Base-by-base conservation (phyloP, 179 eudicot genomes). In the Beta corolliflora region DNA sequence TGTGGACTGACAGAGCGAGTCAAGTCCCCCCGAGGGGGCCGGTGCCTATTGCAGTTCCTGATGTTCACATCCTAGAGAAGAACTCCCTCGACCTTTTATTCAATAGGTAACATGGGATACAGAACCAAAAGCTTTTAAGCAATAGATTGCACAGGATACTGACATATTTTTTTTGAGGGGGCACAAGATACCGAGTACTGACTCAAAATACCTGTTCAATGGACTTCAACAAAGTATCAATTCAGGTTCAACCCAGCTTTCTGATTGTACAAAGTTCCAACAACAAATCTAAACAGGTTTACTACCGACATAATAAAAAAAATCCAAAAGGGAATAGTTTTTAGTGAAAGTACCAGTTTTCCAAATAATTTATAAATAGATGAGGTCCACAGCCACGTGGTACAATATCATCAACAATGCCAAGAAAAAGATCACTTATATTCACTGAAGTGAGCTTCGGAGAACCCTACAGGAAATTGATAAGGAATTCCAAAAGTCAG, bases 351-450 rank as follows among this genome's bases (percentile, higher is more conserved):
- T 90, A 94, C 98, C 92, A 86, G 58, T 76, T 81, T 76, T 89
- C 88, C 75, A 94, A 81, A 79, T 94, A 96, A 77, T 89, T 85
- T 84, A 88, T 60, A 60, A 86, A 83, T 86, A 94, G 88, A 84
- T 94, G 87, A 7, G 98, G 98, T 79, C 97, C 96, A 88, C 83
- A 86, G 84, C 91, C 90, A 68, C 46, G 80, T 69, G 99, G 99
- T 86, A 94, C 81, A 69, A 86, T 89, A 80, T 94, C 98, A 80
- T 88, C 91, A 78, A 84, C 59, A 55, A 91, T 85, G 79, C 88
- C 91, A 58, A 85, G 82, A 84, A 92, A 94, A 46, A 91, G 79
- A 88, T 89, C 91, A 79, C 77, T 83, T 73, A 96, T 91, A 60
- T 88, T 81, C 75, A 91, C 77, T 48, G 85, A 86, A 77, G 78